Base-by-base conservation (phyloP, 2,329 filamentous ascomycete species). In the Xylaria sp. region DNA sequence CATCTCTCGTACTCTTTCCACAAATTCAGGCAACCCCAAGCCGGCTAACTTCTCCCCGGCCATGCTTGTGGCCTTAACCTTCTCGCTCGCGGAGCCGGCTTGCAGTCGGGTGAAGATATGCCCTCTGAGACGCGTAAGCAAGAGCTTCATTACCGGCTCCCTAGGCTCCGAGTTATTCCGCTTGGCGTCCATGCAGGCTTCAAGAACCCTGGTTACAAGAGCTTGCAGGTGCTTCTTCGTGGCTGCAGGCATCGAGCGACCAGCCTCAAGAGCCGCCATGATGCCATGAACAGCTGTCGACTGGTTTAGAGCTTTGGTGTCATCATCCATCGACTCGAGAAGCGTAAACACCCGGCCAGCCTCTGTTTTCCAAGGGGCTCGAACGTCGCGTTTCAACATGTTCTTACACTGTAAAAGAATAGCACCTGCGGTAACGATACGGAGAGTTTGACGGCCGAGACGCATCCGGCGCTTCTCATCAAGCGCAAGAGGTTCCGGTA, bases 391-490 rank as follows among this genome's bases (percentile, higher is more conserved):
- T 81, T 94, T 94, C 39, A 96, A 86, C 8, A 95, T 84, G 74
- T 94, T 95, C 83, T 96, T 96, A 79, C 91, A 91, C 61, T 94
- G 93, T 15, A 95, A 82, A 34, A 94, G 83, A 57, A 95, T 91
- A 0, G 92, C 91, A 1, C 91, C 92, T 3, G 91, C 88, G 0
- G 91, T 92, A 25, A 92, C 88, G 74, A 95, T 90, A 54, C 89
- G 87, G 55, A 91, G 81, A 0, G 89, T 84, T 67, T 89, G 84
- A 31, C 81, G 79, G 9, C 89, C 87, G 57, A 89, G 85, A 25
- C 85, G 84, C 2, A 82, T 80, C 51, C 93, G 87, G 18, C 92
- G 91, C 63, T 85, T 86, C 50, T 84, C 78, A 74, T 96, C 93
- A 1, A 95, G 86, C 15, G 84, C 84, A 23, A 96, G 86, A 69